Evolutionary conservation across 2,329 filamentous ascomycete genomes (phyloP).

Genomic region (Tolypocladium paradoxum): DNA sequence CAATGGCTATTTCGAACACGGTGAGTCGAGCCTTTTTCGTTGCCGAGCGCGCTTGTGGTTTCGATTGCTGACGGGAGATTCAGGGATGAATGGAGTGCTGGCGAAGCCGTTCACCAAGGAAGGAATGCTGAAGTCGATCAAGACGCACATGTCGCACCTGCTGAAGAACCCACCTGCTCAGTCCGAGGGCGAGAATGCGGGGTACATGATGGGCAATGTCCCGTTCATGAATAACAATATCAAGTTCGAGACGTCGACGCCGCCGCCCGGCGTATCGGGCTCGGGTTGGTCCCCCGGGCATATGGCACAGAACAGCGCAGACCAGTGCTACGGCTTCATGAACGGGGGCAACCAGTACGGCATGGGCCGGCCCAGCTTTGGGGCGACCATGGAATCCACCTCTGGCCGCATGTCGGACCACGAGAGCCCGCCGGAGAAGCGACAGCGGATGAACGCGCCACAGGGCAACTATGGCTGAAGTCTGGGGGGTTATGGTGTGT

Average conservation of each 20-base stretch:
- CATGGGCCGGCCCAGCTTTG: conserved; percentile 19
- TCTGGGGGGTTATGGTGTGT: neutral
- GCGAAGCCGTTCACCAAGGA: conserved; percentile 94
- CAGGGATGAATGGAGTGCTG: conserved; percentile 94
- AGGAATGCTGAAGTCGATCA: conserved; percentile 72
- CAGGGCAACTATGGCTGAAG: conserved; percentile 28
- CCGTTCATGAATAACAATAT: conserved; percentile 22
- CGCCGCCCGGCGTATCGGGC: conserved; percentile 35
- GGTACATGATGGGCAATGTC: conserved; percentile 21
- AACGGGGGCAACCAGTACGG: conserved; percentile 29
- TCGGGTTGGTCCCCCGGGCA: conserved; percentile 42
- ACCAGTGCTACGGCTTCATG: conserved; percentile 34
- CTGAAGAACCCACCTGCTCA: conserved; percentile 54
- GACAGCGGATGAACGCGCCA: conserved; percentile 37
- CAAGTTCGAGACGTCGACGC: conserved; percentile 47
- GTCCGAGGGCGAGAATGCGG: conserved; percentile 21
- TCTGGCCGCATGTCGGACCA: conserved; percentile 23
- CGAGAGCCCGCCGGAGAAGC: conserved; percentile 39
- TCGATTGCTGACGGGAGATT: neutral
- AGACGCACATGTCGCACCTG: conserved; percentile 78
- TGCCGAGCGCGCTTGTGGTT: neutral
- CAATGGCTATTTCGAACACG: conserved; percentile 92
- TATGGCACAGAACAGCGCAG: conserved; percentile 34
- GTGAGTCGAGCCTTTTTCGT: conserved; percentile 40
- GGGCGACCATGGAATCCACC: conserved; percentile 14